phyloP scores from a whole-genome alignment of 2,329 filamentous ascomycete species.

The Coniochaeta hoffmannii region DNA sequence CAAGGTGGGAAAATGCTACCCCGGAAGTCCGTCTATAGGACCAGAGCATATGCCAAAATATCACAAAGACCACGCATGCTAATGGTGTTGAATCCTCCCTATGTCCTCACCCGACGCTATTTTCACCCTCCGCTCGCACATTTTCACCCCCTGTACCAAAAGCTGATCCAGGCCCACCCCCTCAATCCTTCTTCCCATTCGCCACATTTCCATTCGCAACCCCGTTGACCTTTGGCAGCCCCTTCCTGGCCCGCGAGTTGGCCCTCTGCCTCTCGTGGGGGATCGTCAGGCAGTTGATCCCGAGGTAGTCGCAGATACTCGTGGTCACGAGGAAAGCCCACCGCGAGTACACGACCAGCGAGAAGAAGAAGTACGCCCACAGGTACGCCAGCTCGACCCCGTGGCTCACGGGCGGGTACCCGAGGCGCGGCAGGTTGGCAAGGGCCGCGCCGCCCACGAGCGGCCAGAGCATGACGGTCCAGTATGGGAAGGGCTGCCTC shows the following conservation, averaged over 20 bases:
- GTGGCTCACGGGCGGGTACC: conserved; percentile 59
- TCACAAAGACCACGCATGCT: background rate
- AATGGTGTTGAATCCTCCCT: background rate
- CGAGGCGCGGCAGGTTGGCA: conserved; percentile 73
- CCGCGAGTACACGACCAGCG: conserved; percentile 77
- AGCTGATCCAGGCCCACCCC: background rate
- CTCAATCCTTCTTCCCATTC: conserved; percentile 25
- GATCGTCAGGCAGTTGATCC: conserved; percentile 93
- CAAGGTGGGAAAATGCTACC: background rate
- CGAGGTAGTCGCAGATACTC: conserved; percentile 84
- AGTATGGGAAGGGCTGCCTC: conserved; percentile 89
- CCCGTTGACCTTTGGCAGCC: conserved; percentile 1
- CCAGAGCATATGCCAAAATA: background rate
- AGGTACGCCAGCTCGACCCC: conserved; percentile 72
- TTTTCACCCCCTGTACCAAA: background rate
- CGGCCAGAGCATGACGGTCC: conserved; percentile 85
- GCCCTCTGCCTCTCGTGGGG: conserved; percentile 52
- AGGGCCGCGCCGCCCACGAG: conserved; percentile 79
- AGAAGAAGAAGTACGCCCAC: conserved; percentile 75
- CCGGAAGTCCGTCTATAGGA: background rate
- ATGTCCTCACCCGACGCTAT: background rate
- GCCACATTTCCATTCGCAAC: conserved; percentile 7
- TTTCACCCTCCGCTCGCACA: too few species aligned
- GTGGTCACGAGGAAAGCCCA: conserved; percentile 91
- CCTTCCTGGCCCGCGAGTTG: conserved; percentile 28